Evolutionary conservation across 768 basidiomycete genomes (phyloP).

Genomic region (Termitomyces sp.): DNA sequence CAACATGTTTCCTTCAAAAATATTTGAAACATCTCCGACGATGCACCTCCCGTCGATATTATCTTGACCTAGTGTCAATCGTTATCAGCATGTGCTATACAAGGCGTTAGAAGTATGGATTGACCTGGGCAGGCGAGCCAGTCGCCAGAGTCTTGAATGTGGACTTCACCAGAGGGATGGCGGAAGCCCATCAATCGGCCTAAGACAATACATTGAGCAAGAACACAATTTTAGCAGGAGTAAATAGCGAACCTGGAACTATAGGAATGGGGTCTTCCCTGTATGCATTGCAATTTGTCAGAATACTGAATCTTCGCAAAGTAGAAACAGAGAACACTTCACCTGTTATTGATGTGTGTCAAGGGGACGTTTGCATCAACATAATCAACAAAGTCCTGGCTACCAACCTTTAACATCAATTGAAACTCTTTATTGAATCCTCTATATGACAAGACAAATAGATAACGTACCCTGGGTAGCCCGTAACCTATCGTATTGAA

Average conservation of each 20-base stretch:
- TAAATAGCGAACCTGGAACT: constrained; percentile 26
- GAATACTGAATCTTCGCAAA: neutral
- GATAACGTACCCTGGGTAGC: constrained; percentile 34
- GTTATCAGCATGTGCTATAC: neutral
- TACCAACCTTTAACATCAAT: constrained; percentile 41
- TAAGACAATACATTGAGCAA: neutral
- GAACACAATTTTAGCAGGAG: neutral
- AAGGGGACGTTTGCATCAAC: constrained; percentile 44
- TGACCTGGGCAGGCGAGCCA: constrained; percentile 57
- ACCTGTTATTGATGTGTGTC: constrained; percentile 60
- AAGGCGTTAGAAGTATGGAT: neutral
- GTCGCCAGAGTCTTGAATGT: constrained; percentile 39
- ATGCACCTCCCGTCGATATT: constrained; percentile 45
- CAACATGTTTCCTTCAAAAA: constrained; percentile 35
- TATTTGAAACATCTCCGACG: constrained; percentile 45
- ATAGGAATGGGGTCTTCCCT: constrained; percentile 38
- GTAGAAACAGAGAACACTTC: constrained; percentile 1
- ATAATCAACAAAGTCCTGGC: constrained; percentile 57
- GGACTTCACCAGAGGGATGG: constrained; percentile 45
- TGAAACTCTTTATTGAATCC: too few species aligned
- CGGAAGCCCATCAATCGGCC: constrained; percentile 26
- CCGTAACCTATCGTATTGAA: constrained; percentile 35
- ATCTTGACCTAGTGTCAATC: constrained; percentile 42
- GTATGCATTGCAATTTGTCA: neutral
- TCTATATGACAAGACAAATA: constrained; percentile 14